phyloP scores from a whole-genome alignment of 1,139 yeast genomes.

The Debaryomycetaceae sp. region DNA sequence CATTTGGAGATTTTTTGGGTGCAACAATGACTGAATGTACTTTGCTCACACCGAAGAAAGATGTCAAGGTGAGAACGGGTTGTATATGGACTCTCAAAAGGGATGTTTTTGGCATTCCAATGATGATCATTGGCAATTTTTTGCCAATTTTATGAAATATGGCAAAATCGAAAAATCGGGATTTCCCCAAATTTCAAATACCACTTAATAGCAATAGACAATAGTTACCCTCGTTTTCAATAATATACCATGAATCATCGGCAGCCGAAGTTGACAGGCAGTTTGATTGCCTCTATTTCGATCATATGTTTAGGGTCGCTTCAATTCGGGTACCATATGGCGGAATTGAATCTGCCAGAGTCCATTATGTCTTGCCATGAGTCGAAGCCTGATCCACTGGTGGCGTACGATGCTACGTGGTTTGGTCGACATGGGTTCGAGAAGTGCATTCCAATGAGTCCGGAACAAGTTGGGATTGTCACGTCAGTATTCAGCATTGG shows the following conservation, averaged over 20 bases:
- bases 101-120: slow-evolving; percentile 64
- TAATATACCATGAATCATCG: not conserved
- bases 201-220: not conserved
- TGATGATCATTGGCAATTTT: slow-evolving; percentile 95
- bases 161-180: not conserved
- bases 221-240: not conserved
- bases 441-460: slow-evolving; percentile 56
- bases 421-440: slow-evolving; percentile 36
- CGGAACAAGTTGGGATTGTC: slow-evolving; percentile 70
- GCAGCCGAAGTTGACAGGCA: slow-evolving; percentile 18
- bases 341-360: slow-evolving; percentile 47
- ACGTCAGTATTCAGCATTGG: slow-evolving; percentile 86
- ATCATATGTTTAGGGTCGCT: slow-evolving; percentile 43
- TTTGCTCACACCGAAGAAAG: slow-evolving; percentile 53
- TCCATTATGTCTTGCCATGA: slow-evolving; percentile 35
- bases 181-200: not conserved
- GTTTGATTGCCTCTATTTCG: slow-evolving; percentile 27
- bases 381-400: slow-evolving; percentile 24
- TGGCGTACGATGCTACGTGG: slow-evolving; percentile 31
- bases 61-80: slow-evolving; percentile 59
- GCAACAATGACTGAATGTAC: slow-evolving; percentile 89
- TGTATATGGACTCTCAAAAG: slow-evolving; percentile 84
- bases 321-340: slow-evolving; percentile 51
- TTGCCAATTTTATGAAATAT: slow-evolving; percentile 56
- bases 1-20: slow-evolving; percentile 89